phyloP scores from a whole-genome alignment of 768 basidiomycete species.

The Amanita rimosa region DNA sequence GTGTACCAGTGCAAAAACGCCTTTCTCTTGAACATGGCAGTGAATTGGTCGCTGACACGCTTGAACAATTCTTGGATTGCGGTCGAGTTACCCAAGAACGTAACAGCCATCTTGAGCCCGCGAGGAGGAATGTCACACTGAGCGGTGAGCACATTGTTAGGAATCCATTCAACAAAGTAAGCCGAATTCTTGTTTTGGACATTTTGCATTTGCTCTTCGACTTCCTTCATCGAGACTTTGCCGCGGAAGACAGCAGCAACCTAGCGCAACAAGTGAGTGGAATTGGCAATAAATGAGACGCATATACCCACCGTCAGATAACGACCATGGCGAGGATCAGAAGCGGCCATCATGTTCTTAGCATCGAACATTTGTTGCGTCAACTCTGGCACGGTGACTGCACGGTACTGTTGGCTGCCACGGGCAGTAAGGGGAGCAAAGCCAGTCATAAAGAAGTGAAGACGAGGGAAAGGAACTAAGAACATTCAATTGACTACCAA shows the following conservation, averaged over 20 bases:
- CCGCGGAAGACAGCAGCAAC: constrained; percentile 98
- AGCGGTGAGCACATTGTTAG: constrained; percentile 96
- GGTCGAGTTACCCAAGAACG: constrained; percentile 96
- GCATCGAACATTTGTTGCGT: constrained; percentile 99
- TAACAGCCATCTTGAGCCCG: constrained; percentile 93
- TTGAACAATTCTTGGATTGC: constrained; percentile 98
- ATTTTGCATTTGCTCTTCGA: constrained; percentile 98
- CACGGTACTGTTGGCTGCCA: constrained; percentile 91
- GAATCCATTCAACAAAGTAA: constrained; percentile 99
- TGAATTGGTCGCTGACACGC: constrained; percentile 97
- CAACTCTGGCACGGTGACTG: constrained; percentile 93
- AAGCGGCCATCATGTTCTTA: constrained; percentile 99
- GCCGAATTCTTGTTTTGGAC: constrained; percentile 97
- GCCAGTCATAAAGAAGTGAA: constrained; percentile 99
- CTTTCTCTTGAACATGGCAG: constrained; percentile 98
- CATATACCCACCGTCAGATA: constrained; percentile 73
- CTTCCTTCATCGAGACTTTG: constrained; percentile 99
- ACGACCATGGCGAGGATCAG: constrained; percentile 92
- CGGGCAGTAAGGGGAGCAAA: constrained; percentile 92
- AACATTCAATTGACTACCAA: constrained; percentile 1
- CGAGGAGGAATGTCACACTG: constrained; percentile 98
- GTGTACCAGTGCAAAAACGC: constrained; percentile 99
- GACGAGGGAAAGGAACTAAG: constrained; percentile 93
- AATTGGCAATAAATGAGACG: background rate
- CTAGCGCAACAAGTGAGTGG: constrained; percentile 11